Evolutionary conservation across 2,329 filamentous ascomycete genomes (phyloP), one percentile per base, ranked within the genome.

Genomic region (Arachnomyces sp.): DNA sequence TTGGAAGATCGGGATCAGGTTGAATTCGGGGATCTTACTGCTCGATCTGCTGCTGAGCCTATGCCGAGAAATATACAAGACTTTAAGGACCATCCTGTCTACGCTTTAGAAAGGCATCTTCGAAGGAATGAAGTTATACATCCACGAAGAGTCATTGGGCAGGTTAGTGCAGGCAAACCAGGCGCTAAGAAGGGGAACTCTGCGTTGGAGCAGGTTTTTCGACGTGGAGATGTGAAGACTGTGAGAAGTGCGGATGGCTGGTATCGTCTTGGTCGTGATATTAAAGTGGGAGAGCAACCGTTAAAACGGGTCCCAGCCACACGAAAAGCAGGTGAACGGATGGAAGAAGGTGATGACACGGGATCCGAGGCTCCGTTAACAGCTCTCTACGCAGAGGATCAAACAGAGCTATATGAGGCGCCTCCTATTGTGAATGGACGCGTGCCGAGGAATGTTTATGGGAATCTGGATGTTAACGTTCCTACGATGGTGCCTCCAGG

Each of bases 61-160:
- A 90, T 94, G 79, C 89, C 88, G 0, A 80, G 79, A 40, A 93
- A 87, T 51, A 77, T 94, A 2, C 77, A 82, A 39, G 88, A 94
- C 57, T 93, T 94, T 56, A 93, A 90, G 57, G 76, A 83, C 45
- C 89, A 94, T 56, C 87, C 88, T 0, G 64, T 84, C 8, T 90
- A 83, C 55, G 90, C 87, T 0, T 70, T 98, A 1, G 84, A 93
- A 60, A 73, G 90, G 35, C 90, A 98, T 60, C 61, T 98, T 20
- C 79, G 79, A 37, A 75, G 82, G 13, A 82, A 94, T 51, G 86
- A 98, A 62, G 83, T 94, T 4, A 74, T 98, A 12, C 64, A 82
- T 25, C 84, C 84, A 0, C 79, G 74, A 31, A 76, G 77, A 8
- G 73, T 81, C 31, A 81, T 84, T 28, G 92, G 92, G 0, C 92